Evolutionary conservation across 1,139 yeast genomes (phyloP), one percentile per base, ranked within the genome.

Genomic region (Dujonia santamariae): DNA sequence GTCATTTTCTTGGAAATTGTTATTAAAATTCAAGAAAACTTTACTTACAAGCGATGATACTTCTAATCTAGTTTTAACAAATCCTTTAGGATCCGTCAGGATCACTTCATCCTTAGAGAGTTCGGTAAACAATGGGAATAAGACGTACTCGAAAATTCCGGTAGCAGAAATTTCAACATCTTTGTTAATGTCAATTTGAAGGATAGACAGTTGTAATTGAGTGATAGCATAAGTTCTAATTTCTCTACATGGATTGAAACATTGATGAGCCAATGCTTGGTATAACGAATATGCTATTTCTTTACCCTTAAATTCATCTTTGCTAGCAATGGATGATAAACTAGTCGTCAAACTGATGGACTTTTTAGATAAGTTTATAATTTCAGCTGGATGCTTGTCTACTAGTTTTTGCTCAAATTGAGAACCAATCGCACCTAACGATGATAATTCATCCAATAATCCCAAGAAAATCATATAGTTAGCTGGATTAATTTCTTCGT

Each of bases 221-320:
- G 70, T 61, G 39, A 83, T 54, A 0, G 96, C 92, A 54, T 67
- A 75, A 0, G 72, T 59, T 30, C 96, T 67, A 9, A 88, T 67
- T 51, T 84, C 88, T 24, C 86, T 70, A 53, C 95, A 85, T 7
- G 95, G 95, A 48, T 87, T 88, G 54, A 85, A 75, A 53, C 96
- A 85, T 56, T 88, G 96, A 47, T 84, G 90, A 0, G 94, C 87
- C 39, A 88, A 67, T 0, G 94, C 92, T 51, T 85, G 92, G 20
- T 82, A 63, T 39, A 82, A 59, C 1, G 90, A 81, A 44, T 80
- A 76, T 39, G 75, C 61, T 24, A 61, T 46, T n/a, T 63, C 65
- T 14, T 62, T 57, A 9, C 50, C 54, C 12, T 42, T 37, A 39
- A 63, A 61, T 3, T 45, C 48, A 3, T 48, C 43, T 3, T 48